A percentile compares a stretch with the other conserved stretches of the same genome.
Evolutionary conservation across 75 land plant genomes (phyloP).

Genomic region (Picea sitchensis): DNA sequence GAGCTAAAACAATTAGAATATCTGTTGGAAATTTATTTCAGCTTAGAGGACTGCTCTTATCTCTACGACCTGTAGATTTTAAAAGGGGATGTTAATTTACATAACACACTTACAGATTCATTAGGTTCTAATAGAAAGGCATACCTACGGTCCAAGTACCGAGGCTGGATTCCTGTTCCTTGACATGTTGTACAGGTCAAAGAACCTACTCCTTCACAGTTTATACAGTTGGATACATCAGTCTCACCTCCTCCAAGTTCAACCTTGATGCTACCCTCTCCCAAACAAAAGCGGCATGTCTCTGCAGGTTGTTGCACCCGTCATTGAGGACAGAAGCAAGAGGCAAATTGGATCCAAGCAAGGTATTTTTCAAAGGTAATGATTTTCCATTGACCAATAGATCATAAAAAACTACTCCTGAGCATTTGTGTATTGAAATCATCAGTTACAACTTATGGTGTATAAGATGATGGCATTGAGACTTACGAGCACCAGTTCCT

Average conservation of each 20-base stretch:
- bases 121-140: background rate
- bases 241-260: slow-evolving; percentile 82
- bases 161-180: slow-evolving; percentile 91
- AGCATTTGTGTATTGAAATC: background rate
- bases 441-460: background rate
- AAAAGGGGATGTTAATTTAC: background rate
- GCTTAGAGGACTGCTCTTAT: background rate
- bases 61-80: background rate
- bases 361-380: background rate
- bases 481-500: slow-evolving; percentile 91
- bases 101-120: background rate
- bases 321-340: background rate
- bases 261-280: slow-evolving; percentile 70
- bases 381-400: background rate
- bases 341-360: background rate
- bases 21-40: no score
- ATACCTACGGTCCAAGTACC: slow-evolving; percentile 94
- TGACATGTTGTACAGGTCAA: slow-evolving; percentile 97
- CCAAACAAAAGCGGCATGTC: slow-evolving; percentile 86
- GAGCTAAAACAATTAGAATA: background rate
- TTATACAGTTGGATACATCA: slow-evolving; percentile 83
- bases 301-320: slow-evolving; percentile 35
- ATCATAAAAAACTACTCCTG: background rate
- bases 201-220: slow-evolving; percentile 92
- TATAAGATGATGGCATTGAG: background rate